phyloP scores from a whole-genome alignment of 441 rosid species.

The Manihot esculenta region DNA sequence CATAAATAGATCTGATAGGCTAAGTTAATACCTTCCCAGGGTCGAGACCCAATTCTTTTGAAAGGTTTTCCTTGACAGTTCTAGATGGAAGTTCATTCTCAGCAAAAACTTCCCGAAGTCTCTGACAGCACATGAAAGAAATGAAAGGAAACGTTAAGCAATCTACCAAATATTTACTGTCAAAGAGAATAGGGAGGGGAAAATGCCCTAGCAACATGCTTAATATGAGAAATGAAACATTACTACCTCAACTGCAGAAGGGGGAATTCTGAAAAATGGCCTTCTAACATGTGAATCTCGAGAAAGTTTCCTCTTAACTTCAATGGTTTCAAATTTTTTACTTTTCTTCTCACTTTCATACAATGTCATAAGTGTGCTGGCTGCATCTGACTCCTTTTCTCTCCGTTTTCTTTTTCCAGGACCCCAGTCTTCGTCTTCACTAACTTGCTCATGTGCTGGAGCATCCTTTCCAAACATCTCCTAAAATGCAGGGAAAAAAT shows the following conservation, averaged over 20 bases:
- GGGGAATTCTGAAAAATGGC: constrained; percentile 68
- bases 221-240: neutral
- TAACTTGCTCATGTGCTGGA: constrained; percentile 60
- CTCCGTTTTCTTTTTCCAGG: constrained; percentile 75
- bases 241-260: constrained; percentile 76
- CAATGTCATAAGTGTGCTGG: constrained; percentile 64
- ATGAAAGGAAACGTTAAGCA: constrained; percentile 22
- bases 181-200: constrained; percentile 8
- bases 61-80: constrained; percentile 66
- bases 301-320: constrained; percentile 37
- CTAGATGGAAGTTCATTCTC: constrained; percentile 95
- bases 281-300: constrained; percentile 49
- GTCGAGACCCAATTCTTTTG: constrained; percentile 78
- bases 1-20: neutral
- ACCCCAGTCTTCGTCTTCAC: constrained; percentile 99
- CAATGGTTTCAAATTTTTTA: constrained; percentile 30
- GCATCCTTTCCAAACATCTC: constrained; percentile 99
- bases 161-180: neutral
- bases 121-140: constrained; percentile 51
- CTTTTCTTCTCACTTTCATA: constrained; percentile 52
- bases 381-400: constrained; percentile 81
- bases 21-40: constrained; percentile 66
- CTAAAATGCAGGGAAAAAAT: constrained; percentile 35
- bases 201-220: constrained; percentile 14
- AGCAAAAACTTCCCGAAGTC: constrained; percentile 84